Evolutionary conservation across 78 protist genomes (phyloP), one percentile per base, ranked within the genome.

Genomic region (Mantamonas sphyraenae): DNA sequence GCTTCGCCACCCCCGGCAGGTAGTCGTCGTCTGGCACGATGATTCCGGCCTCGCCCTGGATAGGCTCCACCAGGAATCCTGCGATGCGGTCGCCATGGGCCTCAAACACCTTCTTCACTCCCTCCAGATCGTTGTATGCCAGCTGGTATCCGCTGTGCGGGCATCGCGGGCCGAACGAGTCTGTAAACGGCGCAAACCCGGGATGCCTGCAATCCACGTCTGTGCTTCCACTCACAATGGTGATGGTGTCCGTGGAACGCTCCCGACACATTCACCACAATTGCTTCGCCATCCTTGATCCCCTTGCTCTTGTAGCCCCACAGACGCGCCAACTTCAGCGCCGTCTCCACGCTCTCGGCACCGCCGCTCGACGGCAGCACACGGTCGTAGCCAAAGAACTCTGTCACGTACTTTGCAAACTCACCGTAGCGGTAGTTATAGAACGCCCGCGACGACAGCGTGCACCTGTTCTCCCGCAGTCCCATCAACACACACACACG

Each of bases 351-450:
- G 3, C 84, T 97, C 68, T 94, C 98, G 16, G 84, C 98, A 30
- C 99, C 99, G 1, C 96, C 82, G 84, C 93, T 95, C 96, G 89
- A 93, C 50, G 99, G 99, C 31, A 97, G 76, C 12, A 97, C 82
- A 69, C 62, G 68, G 55, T 93, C 96, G 67, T 84, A 94, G 37
- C 90, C 92, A 37, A 89, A 87, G 43, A 56, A 47, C 37, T 87
- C 73, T 26, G 93, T 80, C 51, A 83, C 58, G 53, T 35, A 73
- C 73, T 81, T 26, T 34, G 87, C 90, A 47, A 57, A 90, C 58
- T 43, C 68, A 26, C 80, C 87, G 51, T 93, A 69, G 38, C 58
- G 50, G 78, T 82, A 75, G 73, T 91, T 94, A 86, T 92, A 80
- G 80, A 94, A 96, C 17, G 99, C 99, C n/a, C 99, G 83, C 26